These are phyloP conservation scores for Sphaerulina vaccinii DNA, from an alignment of 2,329 filamentous ascomycete genomes.

Conservation along the genomic window DNA sequence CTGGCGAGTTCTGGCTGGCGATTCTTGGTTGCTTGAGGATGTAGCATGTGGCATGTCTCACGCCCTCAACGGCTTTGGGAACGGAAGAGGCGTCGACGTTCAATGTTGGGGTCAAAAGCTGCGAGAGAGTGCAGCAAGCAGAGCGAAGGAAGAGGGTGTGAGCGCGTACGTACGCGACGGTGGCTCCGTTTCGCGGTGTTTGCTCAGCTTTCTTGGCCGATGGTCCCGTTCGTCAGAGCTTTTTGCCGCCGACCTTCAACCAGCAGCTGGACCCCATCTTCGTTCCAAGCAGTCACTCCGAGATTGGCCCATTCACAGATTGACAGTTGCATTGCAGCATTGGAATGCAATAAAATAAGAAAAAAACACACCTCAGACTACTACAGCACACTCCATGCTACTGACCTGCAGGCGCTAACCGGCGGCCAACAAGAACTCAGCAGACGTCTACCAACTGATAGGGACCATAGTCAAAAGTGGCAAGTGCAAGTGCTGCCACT, in stretches of 20 bases:
- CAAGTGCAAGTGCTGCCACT: neutral
- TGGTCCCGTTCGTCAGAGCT: conserved; percentile 10
- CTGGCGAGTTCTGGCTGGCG: neutral
- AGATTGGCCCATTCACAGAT: conserved; percentile 22
- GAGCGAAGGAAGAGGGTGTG: conserved; percentile 8
- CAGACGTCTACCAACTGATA: too few relatives aligned
- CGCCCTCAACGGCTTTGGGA: conserved; percentile 21
- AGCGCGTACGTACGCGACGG: neutral
- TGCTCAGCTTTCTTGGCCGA: neutral
- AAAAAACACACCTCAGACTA: neutral
- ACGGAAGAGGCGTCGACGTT: neutral
- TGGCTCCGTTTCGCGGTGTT: conserved; percentile 3
- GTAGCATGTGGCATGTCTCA: conserved; percentile 22
- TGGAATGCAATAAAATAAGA: conserved; percentile 1
- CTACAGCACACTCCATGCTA: neutral
- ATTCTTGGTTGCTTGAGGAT: neutral
- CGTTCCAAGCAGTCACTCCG: conserved; percentile 15
- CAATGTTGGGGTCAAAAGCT: neutral
- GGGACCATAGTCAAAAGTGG: too few relatives aligned
- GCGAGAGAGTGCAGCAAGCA: too few relatives aligned
- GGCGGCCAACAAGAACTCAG: conserved; percentile 5
- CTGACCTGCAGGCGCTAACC: conserved; percentile 9
- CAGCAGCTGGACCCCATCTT: conserved; percentile 10
- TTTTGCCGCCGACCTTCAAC: conserved; percentile 21
- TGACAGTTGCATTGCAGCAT: neutral